Percentiles rank a stretch among this genome's conserved stretches.
Evolutionary conservation across 2,329 filamentous ascomycete genomes (phyloP).

Genomic region (Clonostachys solani): DNA sequence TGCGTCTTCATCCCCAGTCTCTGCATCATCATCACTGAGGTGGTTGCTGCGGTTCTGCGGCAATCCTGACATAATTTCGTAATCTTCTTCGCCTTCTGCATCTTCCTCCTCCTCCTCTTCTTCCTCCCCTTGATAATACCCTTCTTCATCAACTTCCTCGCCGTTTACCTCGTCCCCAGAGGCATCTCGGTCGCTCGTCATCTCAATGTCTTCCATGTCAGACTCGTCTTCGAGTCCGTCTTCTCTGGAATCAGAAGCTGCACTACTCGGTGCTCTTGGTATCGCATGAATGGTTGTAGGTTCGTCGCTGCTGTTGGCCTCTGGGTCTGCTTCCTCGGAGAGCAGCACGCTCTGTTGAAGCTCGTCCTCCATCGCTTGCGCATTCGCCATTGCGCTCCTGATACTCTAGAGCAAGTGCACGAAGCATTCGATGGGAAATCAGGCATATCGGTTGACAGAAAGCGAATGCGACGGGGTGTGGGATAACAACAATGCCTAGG

Average conservation of each 20-base stretch:
- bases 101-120: conserved; percentile 26
- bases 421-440: background rate
- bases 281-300: background rate
- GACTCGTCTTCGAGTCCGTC: conserved; percentile 9
- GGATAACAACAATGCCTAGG: background rate
- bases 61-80: background rate
- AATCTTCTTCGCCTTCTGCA: conserved; percentile 17
- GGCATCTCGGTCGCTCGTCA: conserved; percentile 32
- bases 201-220: conserved; percentile 21
- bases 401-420: conserved; percentile 11
- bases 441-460: conserved; percentile 21
- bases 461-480: conserved; percentile 11
- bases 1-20: conserved; percentile 17
- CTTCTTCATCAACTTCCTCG: conserved; percentile 25
- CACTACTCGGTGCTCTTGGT: background rate
- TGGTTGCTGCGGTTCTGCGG: conserved; percentile 1
- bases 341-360: conserved; percentile 50
- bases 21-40: conserved; percentile 9
- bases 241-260: conserved; percentile 4
- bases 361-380: conserved; percentile 53
- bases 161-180: conserved; percentile 29
- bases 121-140: conserved; percentile 22
- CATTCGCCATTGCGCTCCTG: conserved; percentile 38
- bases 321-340: conserved; percentile 40
- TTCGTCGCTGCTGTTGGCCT: background rate